A percentile compares a stretch with the other conserved stretches of the same genome.
These are phyloP conservation scores for Rhizoclosmatium sp. DNA, from an alignment of 192 early-diverging fungal species.

Conservation along the genomic window DNA sequence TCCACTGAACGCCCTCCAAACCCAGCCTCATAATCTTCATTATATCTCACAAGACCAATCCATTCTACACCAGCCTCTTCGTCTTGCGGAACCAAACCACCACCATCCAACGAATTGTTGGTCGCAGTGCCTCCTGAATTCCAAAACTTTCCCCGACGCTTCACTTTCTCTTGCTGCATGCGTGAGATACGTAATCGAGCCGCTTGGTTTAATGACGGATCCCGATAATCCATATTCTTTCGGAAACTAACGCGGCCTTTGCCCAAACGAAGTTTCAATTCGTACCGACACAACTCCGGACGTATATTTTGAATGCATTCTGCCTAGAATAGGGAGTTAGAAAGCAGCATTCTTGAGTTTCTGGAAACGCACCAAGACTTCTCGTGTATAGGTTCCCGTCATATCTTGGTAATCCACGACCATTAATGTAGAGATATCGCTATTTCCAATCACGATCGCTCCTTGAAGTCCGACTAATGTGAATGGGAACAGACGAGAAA, in stretches of 20 bases:
- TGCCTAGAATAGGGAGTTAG: slow-evolving; percentile 1
- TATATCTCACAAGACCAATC: slow-evolving; percentile 71
- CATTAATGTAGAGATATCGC: slow-evolving; percentile 67
- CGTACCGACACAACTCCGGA: slow-evolving; percentile 65
- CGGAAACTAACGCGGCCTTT: slow-evolving; percentile 63
- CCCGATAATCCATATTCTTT: slow-evolving; percentile 71
- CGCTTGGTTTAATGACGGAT: slow-evolving; percentile 55
- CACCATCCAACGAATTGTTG: not conserved
- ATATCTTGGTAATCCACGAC: slow-evolving; percentile 66
- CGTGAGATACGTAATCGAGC: slow-evolving; percentile 44
- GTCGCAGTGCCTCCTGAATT: not conserved
- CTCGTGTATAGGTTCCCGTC: slow-evolving; percentile 59
- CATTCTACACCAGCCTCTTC: slow-evolving; percentile 45
- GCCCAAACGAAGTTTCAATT: slow-evolving; percentile 58
- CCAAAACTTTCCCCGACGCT: slow-evolving; percentile 7
- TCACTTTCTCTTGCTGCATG: not conserved
- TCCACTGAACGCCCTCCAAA: slow-evolving; percentile 21
- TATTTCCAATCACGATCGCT: slow-evolving; percentile 75
- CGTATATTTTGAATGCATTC: not conserved
- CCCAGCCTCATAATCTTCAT: slow-evolving; percentile 42
- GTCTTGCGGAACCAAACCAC: not conserved
- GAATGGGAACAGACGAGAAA: slow-evolving; percentile 70
- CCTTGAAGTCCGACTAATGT: slow-evolving; percentile 65
- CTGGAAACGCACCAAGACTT: not conserved
- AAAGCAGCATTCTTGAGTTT: not conserved